Percentiles rank a stretch among this genome's conserved stretches.
These are phyloP conservation scores for Kwoniella sp. DNA, from an alignment of 768 basidiomycete genomes.

Conservation along the genomic window DNA sequence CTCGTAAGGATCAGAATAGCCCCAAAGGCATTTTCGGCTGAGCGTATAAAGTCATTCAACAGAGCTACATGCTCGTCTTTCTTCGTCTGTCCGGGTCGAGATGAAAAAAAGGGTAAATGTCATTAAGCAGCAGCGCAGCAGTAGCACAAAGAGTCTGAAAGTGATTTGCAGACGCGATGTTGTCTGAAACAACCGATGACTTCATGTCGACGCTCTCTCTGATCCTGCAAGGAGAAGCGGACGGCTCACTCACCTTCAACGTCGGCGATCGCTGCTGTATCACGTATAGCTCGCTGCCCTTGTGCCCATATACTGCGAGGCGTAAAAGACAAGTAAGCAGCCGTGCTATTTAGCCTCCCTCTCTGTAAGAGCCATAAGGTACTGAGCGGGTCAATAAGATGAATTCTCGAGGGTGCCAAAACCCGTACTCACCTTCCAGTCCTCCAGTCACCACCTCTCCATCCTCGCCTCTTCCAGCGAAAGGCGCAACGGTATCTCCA, in stretches of 20 bases:
- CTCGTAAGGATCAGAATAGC: constrained; percentile 70
- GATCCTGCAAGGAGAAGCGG: too few relatives aligned
- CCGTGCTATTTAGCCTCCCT: too few relatives aligned
- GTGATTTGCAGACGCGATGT: too few relatives aligned
- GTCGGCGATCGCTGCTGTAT: constrained; percentile 79
- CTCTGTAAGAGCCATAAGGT: too few relatives aligned
- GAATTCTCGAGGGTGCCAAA: too few relatives aligned
- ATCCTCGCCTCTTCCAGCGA: constrained; percentile 72
- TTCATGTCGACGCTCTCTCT: neutral
- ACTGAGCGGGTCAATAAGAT: too few relatives aligned
- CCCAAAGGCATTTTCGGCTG: constrained; percentile 58
- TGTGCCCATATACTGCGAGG: constrained; percentile 68
- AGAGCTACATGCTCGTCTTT: constrained; percentile 69
- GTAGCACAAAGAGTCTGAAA: neutral
- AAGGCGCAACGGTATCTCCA: constrained; percentile 64
- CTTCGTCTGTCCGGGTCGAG: constrained; percentile 59
- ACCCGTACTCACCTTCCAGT: constrained; percentile 66
- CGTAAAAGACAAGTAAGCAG: too few relatives aligned
- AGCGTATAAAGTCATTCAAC: constrained; percentile 64
- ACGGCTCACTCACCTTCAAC: constrained; percentile 63
- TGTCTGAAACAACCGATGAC: neutral
- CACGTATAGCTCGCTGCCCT: constrained; percentile 62
- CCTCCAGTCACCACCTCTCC: constrained; percentile 69
- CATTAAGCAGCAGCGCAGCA: too few relatives aligned
- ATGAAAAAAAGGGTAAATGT: too few relatives aligned